phyloP scores from a whole-genome alignment of 352 stramenopile species.

The Halophytophthora batemanensis region DNA sequence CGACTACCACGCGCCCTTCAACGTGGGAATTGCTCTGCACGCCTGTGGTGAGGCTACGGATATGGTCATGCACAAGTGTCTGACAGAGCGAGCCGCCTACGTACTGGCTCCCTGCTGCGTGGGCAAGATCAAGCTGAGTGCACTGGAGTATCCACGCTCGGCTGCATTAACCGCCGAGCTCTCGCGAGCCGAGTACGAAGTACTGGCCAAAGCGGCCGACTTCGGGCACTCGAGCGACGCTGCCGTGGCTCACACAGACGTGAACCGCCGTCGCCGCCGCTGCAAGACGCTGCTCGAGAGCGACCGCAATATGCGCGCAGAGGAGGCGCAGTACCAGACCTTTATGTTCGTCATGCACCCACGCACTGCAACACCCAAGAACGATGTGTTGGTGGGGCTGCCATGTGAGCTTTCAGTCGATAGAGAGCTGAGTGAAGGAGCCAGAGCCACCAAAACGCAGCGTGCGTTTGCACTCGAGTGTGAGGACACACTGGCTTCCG shows the following conservation, averaged over 20 bases:
- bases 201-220: constrained; percentile 73
- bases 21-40: constrained; percentile 79
- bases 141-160: constrained; percentile 61
- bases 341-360: constrained; percentile 84
- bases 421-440: not conserved
- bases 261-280: constrained; percentile 50
- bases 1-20: constrained; percentile 60
- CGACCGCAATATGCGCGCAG: constrained; percentile 63
- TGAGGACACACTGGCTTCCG: constrained; percentile 19
- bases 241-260: constrained; percentile 38
- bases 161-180: constrained; percentile 33
- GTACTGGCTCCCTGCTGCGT: constrained; percentile 81
- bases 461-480: constrained; percentile 29
- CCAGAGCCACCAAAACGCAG: constrained; percentile 3
- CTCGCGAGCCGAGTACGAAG: constrained; percentile 66
- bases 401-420: constrained; percentile 21
- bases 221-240: constrained; percentile 54
- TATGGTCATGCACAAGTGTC: constrained; percentile 78
- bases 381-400: constrained; percentile 76
- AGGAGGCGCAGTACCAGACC: constrained; percentile 55
- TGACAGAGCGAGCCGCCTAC: constrained; percentile 53
- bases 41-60: constrained; percentile 81
- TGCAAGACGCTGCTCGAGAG: constrained; percentile 84
- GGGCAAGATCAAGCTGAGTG: constrained; percentile 73
- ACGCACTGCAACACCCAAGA: constrained; percentile 69